Percentiles rank a stretch among this genome's conserved stretches.
These are phyloP conservation scores for Termitomyces sp. DNA, from an alignment of 768 basidiomycete genomes.

Conservation along the genomic window DNA sequence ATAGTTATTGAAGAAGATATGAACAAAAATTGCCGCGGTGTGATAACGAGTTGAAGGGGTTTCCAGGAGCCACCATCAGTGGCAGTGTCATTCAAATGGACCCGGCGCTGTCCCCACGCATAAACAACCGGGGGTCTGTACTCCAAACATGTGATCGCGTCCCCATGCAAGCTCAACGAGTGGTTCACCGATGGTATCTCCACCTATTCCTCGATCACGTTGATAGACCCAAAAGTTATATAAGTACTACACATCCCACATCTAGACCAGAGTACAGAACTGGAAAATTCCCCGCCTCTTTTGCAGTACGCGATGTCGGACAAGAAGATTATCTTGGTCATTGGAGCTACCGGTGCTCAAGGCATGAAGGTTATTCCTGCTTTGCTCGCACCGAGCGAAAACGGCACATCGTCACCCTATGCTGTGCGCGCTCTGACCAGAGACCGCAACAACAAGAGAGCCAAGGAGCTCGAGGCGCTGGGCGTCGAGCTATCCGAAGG, in stretches of 20 bases:
- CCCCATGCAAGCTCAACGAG: no score
- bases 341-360: constrained; percentile 43
- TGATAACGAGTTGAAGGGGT: no score
- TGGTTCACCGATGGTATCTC: not conserved
- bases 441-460: constrained; percentile 25
- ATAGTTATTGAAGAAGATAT: no score
- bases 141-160: no score
- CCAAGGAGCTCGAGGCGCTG: constrained; percentile 26
- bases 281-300: not conserved
- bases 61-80: no score
- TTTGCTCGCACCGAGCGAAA: constrained; percentile 25
- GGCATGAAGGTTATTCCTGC: constrained; percentile 33
- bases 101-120: no score
- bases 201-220: not conserved
- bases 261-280: constrained; percentile 7
- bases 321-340: constrained; percentile 35
- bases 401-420: constrained; percentile 36
- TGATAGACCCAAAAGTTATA: not conserved
- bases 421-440: constrained; percentile 36
- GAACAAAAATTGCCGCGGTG: no score
- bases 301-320: constrained; percentile 5
- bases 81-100: no score
- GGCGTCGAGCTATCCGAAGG: constrained; percentile 35
- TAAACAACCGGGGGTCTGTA: no score
- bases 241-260: not conserved